A percentile compares a stretch with the other conserved stretches of the same genome.
phyloP scores from a whole-genome alignment of 495 filamentous ascomycete genomes.

The Chaetomidium leptoderma region DNA sequence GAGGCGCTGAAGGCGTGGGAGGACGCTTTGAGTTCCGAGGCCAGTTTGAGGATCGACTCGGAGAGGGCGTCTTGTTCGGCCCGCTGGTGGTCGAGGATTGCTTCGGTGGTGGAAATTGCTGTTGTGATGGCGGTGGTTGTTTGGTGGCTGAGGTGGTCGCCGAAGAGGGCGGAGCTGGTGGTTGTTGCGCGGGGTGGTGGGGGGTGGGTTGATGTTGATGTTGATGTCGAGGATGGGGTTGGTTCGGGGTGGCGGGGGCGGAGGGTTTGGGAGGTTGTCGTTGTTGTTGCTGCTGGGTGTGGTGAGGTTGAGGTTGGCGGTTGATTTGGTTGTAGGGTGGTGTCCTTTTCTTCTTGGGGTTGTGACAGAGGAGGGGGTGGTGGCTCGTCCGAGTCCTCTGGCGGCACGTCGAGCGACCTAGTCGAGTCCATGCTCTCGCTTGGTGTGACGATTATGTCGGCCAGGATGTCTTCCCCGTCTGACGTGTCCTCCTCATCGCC shows the following conservation, averaged over 20 bases:
- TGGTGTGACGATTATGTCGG: slow-evolving; percentile 44
- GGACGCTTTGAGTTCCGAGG: slow-evolving; percentile 69
- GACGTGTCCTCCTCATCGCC: slow-evolving; percentile 32
- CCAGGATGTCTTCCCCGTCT: slow-evolving; percentile 50
- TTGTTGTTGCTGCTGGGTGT: slow-evolving; percentile 17
- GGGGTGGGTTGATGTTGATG: slow-evolving; percentile 22
- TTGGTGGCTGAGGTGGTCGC: slow-evolving; percentile 17
- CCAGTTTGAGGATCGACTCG: slow-evolving; percentile 69
- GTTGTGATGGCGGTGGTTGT: background rate
- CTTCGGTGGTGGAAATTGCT: slow-evolving; percentile 48
- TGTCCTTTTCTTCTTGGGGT: slow-evolving; percentile 1
- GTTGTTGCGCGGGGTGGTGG: slow-evolving; percentile 9
- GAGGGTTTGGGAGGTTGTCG: slow-evolving; percentile 27
- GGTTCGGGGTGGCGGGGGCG: slow-evolving; percentile 20
- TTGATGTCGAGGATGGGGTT: background rate
- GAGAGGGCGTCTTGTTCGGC: slow-evolving; percentile 83
- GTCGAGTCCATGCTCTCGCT: slow-evolving; percentile 45
- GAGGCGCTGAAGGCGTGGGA: slow-evolving; percentile 64
- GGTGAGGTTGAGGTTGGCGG: slow-evolving; percentile 5
- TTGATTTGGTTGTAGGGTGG: slow-evolving; percentile 4
- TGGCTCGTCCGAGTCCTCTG: slow-evolving; percentile 16
- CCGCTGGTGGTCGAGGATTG: slow-evolving; percentile 67
- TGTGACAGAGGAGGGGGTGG: slow-evolving; percentile 7
- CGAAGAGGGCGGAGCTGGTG: slow-evolving; percentile 36
- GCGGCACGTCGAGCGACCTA: slow-evolving; percentile 26